phyloP scores from a whole-genome alignment of 2,329 filamentous ascomycete genomes.

The Plenodomus lindquistii region DNA sequence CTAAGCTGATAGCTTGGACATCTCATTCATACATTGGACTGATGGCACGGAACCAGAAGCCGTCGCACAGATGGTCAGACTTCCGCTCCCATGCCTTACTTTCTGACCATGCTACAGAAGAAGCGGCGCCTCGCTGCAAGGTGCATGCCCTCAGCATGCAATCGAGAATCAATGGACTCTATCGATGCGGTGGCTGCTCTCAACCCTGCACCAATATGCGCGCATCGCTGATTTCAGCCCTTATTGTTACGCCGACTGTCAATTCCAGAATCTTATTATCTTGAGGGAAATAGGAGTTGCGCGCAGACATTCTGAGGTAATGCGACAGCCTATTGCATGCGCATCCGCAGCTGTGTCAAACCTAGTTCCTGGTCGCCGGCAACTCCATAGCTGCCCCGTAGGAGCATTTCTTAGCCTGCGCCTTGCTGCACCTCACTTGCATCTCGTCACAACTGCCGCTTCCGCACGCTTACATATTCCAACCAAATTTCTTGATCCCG shows the following conservation, averaged over 20 bases:
- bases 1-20: not conserved
- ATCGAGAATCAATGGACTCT: not conserved
- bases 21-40: not conserved
- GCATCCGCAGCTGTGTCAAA: not conserved
- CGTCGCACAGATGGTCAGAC: not conserved
- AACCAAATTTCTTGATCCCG: not conserved
- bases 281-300: conserved; percentile 2
- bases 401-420: conserved; percentile 3
- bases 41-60: not conserved
- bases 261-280: not conserved
- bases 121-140: not conserved
- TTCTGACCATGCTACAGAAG: not conserved
- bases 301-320: conserved; percentile 1
- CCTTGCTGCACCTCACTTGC: conserved; percentile 6
- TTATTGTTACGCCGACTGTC: conserved; percentile 1
- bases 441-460: conserved; percentile 8
- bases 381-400: conserved; percentile 10
- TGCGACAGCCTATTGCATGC: not conserved
- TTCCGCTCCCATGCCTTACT: not conserved
- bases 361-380: conserved; percentile 2
- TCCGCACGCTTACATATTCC: conserved; percentile 3
- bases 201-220: not conserved
- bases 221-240: not conserved
- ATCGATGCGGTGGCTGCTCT: not conserved
- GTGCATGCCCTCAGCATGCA: not conserved